These are phyloP conservation scores for Backusella psychrophila DNA, from an alignment of 192 early-diverging fungal species.

Conservation along the genomic window DNA sequence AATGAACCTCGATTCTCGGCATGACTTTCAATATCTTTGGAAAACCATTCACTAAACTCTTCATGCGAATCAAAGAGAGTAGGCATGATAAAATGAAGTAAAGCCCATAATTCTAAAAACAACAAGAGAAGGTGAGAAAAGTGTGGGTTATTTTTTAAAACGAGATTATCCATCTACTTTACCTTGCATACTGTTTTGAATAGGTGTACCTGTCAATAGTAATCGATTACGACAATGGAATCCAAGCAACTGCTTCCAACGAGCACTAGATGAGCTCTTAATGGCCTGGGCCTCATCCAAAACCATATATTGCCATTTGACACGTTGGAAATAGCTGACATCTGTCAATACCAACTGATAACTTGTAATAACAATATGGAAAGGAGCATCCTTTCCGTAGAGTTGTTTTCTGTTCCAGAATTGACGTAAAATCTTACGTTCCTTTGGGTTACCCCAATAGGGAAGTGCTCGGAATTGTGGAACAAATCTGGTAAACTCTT, in stretches of 20 bases:
- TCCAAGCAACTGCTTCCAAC: slow-evolving; percentile 83
- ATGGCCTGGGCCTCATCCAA: slow-evolving; percentile 95
- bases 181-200: slow-evolving; percentile 90
- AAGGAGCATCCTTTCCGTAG: slow-evolving; percentile 72
- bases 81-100: slow-evolving; percentile 96
- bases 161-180: background rate
- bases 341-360: slow-evolving; percentile 87
- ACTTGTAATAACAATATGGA: slow-evolving; percentile 88
- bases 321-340: slow-evolving; percentile 73
- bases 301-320: slow-evolving; percentile 96
- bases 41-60: slow-evolving; percentile 95
- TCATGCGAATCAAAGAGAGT: slow-evolving; percentile 91
- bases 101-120: slow-evolving; percentile 77
- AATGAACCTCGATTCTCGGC: slow-evolving; percentile 79
- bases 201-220: slow-evolving; percentile 88
- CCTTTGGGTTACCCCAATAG: slow-evolving; percentile 85
- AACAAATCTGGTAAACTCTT: slow-evolving; percentile 79
- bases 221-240: slow-evolving; percentile 86
- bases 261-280: slow-evolving; percentile 83
- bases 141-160: background rate
- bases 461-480: slow-evolving; percentile 79
- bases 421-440: slow-evolving; percentile 80
- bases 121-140: background rate
- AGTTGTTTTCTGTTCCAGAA: slow-evolving; percentile 77
- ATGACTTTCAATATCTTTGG: slow-evolving; percentile 87